Evolutionary conservation across 805 yeast genomes (phyloP).

Genomic region (Lipomyces starkeyi): DNA sequence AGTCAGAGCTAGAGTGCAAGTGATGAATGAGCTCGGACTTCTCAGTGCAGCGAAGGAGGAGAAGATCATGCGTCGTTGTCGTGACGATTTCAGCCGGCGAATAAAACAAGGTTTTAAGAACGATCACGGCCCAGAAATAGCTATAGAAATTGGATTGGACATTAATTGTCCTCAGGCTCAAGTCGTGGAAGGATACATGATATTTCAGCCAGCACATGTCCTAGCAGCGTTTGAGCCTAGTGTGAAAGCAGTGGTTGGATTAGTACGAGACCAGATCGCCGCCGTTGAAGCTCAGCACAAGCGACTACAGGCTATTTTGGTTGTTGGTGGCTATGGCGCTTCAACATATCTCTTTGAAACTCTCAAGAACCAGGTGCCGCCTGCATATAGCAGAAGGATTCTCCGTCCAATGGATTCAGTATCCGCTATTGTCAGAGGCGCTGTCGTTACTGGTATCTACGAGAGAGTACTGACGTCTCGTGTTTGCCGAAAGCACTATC

Average conservation of each 20-base stretch:
- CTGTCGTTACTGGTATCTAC: constrained; percentile 29
- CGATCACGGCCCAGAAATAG: constrained; percentile 8
- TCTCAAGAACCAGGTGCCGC: constrained; percentile 24
- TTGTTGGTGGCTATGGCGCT: constrained; percentile 36
- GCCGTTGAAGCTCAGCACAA: constrained; percentile 15
- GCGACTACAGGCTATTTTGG: constrained; percentile 22
- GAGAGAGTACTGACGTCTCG: constrained; percentile 31
- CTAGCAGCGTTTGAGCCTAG: constrained; percentile 22
- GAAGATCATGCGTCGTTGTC: constrained; percentile 22
- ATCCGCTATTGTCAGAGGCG: constrained; percentile 35
- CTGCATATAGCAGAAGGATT: constrained; percentile 14
- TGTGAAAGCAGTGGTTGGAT: constrained; percentile 18
- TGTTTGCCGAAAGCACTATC: constrained; percentile 30
- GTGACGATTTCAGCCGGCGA: constrained; percentile 12
- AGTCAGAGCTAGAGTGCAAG: not conserved
- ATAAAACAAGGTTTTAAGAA: constrained; percentile 22
- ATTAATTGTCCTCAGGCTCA: constrained; percentile 13
- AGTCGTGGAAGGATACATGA: constrained; percentile 21
- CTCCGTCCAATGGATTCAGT: constrained; percentile 31
- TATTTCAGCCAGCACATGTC: constrained; percentile 27
- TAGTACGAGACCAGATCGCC: constrained; percentile 30
- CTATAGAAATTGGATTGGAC: constrained; percentile 23
- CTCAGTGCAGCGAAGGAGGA: constrained; percentile 7
- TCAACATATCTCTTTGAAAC: constrained; percentile 29
- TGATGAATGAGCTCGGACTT: not conserved